phyloP scores from a whole-genome alignment of 495 filamentous ascomycete genomes.

The Aspergillus coremiiformis region DNA sequence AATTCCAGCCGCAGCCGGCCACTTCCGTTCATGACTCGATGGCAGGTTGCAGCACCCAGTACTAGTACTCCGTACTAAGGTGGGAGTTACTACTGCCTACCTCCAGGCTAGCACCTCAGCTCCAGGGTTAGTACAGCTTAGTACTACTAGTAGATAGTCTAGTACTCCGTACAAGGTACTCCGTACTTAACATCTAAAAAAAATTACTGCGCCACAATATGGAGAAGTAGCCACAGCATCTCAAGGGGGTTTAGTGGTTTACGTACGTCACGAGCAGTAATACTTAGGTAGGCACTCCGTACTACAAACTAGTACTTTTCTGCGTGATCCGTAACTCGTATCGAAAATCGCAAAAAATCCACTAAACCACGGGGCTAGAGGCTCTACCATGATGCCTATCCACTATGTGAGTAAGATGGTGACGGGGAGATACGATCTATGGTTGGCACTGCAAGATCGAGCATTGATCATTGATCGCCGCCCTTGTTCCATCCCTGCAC shows the following conservation, averaged over 20 bases:
- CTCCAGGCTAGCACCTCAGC: no score
- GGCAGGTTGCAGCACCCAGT: neutral
- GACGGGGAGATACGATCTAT: neutral
- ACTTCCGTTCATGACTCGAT: neutral
- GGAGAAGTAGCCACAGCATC: neutral
- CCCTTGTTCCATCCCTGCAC: conserved; percentile 15
- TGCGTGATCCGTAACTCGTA: neutral
- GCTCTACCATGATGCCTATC: neutral
- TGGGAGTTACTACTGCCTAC: no score
- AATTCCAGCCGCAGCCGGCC: neutral
- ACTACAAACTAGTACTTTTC: neutral
- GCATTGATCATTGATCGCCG: conserved; percentile 17
- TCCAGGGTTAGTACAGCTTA: no score
- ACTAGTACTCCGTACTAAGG: no score
- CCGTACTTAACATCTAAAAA: no score
- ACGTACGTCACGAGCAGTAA: neutral
- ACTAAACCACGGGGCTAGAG: neutral
- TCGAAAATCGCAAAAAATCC: neutral
- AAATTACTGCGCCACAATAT: neutral
- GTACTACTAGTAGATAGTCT: no score
- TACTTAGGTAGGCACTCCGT: no score
- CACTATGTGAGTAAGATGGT: neutral
- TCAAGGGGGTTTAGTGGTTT: neutral
- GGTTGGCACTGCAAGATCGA: conserved; percentile 2
- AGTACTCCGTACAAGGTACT: no score